Evolutionary conservation across 495 filamentous ascomycete species (phyloP).

Genomic region (Podospora pseudocomata): DNA sequence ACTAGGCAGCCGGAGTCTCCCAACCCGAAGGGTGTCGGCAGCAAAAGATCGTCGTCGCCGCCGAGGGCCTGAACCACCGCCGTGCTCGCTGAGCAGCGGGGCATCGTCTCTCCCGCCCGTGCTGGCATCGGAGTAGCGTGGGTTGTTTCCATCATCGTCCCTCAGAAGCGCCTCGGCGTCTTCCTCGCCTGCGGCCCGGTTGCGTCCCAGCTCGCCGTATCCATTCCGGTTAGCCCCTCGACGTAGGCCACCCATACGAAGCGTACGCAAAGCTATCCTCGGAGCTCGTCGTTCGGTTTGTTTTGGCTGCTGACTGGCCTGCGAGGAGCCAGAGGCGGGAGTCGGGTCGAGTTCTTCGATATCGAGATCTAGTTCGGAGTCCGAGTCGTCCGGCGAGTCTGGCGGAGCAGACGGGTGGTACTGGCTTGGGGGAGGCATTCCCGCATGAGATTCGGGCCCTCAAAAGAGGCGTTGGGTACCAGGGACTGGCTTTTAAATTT

Average conservation of each 20-base stretch:
- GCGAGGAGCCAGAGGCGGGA: constrained; percentile 41
- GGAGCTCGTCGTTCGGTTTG: constrained; percentile 46
- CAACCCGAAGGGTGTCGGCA: constrained; percentile 35
- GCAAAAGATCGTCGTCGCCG: constrained; percentile 33
- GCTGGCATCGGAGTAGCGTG: constrained; percentile 52
- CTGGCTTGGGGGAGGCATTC: constrained; percentile 52
- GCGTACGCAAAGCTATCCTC: constrained; percentile 65
- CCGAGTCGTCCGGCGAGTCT: constrained; percentile 54
- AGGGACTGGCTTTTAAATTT: constrained; percentile 9
- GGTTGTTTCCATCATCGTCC: constrained; percentile 47
- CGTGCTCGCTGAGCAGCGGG: constrained; percentile 54
- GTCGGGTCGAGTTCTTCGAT: constrained; percentile 67
- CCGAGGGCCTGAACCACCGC: constrained; percentile 18
- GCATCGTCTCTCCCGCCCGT: constrained; percentile 59
- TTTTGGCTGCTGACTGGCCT: constrained; percentile 38
- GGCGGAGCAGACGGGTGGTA: constrained; percentile 49
- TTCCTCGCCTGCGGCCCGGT: constrained; percentile 51
- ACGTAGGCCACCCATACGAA: constrained; percentile 59
- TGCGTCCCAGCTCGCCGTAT: constrained; percentile 58
- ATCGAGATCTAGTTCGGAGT: constrained; percentile 70
- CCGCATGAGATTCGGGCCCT: constrained; percentile 36
- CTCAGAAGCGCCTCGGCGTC: constrained; percentile 56
- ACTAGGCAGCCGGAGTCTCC: constrained; percentile 47
- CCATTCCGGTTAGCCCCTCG: constrained; percentile 48
- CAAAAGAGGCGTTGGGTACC: not conserved